Evolutionary conservation across 108 stramenopile species (phyloP).

Genomic region (Nitzschia sp.): DNA sequence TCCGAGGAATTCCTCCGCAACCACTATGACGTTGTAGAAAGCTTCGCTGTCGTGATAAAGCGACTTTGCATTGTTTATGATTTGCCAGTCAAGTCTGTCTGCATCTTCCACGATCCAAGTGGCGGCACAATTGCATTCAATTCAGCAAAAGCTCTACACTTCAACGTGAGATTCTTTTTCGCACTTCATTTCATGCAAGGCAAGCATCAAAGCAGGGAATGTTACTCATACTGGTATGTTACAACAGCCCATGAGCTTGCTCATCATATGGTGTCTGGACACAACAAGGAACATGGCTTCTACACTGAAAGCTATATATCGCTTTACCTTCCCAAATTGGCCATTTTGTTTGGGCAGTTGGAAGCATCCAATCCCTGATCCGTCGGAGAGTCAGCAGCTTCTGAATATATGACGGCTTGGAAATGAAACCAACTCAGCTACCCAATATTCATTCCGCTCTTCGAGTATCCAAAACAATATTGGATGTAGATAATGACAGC

Average conservation of each 20-base stretch:
- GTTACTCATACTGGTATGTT: conserved; percentile 76
- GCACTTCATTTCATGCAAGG: conserved; percentile 45
- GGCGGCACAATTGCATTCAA: conserved; percentile 77
- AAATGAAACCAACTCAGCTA: too few species aligned
- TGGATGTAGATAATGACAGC: too few species aligned
- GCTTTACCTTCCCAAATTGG: conserved; percentile 49
- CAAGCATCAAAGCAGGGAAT: conserved; percentile 28
- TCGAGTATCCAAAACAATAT: too few species aligned
- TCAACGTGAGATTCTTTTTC: conserved; percentile 71
- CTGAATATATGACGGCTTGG: too few species aligned
- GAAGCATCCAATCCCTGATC: neutral
- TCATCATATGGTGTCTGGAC: conserved; percentile 63
- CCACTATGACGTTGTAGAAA: conserved; percentile 55
- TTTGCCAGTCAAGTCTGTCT: conserved; percentile 37
- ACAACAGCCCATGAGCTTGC: conserved; percentile 66
- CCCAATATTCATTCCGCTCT: too few species aligned
- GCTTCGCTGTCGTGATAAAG: conserved; percentile 63
- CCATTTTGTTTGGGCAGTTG: conserved; percentile 20
- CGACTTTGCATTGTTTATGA: conserved; percentile 49
- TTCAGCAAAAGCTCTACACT: conserved; percentile 60
- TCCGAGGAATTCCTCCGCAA: conserved; percentile 44
- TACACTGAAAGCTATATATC: conserved; percentile 60
- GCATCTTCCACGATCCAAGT: conserved; percentile 70
- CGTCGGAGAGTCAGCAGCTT: too few species aligned
- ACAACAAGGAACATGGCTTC: conserved; percentile 70